Conservation (phyloP, 768 basidiomycete genomes). For the Amanita rubescens region DNA sequence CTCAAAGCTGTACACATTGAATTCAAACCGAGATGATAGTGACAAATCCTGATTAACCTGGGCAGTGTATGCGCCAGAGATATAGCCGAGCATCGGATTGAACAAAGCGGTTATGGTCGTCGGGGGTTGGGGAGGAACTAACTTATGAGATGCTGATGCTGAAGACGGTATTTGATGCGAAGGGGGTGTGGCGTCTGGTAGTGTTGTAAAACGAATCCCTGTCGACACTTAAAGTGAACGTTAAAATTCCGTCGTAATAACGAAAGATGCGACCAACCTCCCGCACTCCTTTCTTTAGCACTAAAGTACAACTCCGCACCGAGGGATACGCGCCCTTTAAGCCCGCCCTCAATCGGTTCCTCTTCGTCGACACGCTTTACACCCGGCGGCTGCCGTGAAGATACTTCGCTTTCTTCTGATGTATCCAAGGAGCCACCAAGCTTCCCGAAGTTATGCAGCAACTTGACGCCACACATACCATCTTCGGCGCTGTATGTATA, state of each 20-base stretch:
- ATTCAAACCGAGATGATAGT: constrained; percentile 86
- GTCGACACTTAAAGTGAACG: constrained; percentile 63
- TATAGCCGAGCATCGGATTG: constrained; percentile 94
- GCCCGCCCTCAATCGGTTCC: constrained; percentile 85
- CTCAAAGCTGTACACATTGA: constrained; percentile 95
- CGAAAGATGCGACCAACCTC: constrained; percentile 48
- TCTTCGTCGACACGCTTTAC: constrained; percentile 90
- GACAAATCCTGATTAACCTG: constrained; percentile 81
- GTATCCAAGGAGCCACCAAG: constrained; percentile 33
- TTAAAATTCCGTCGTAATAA: background rate
- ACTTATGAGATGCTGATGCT: constrained; percentile 30
- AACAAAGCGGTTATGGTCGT: constrained; percentile 92
- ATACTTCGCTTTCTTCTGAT: constrained; percentile 27
- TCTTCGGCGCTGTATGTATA: constrained; percentile 94
- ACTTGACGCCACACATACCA: constrained; percentile 83
- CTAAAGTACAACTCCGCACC: constrained; percentile 94
- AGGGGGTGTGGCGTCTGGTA: constrained; percentile 70
- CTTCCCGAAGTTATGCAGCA: constrained; percentile 89
- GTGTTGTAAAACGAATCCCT: constrained; percentile 88
- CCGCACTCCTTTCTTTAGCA: constrained; percentile 86
- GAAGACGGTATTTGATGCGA: constrained; percentile 45
- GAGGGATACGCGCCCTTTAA: constrained; percentile 84
- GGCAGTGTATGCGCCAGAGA: constrained; percentile 87
- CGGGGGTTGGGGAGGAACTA: constrained; percentile 66
- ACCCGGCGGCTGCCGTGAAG: constrained; percentile 19